Base-by-base conservation (phyloP, 352 stramenopile genomes). In the Globisporangium viniferum region DNA sequence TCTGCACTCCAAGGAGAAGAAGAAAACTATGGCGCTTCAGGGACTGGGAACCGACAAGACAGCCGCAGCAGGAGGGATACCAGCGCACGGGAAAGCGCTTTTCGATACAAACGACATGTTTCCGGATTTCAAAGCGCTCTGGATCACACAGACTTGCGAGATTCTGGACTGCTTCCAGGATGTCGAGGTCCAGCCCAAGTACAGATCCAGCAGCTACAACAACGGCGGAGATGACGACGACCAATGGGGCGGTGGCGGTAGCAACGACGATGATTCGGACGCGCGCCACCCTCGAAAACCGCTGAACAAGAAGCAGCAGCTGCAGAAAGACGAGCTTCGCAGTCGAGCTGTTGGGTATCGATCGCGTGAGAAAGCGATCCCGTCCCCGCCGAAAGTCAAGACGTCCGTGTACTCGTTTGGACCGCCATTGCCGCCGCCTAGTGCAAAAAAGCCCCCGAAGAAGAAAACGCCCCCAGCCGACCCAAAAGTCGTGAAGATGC, bases 311-410 rank as follows among this genome's bases (percentile, higher is more conserved):
- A 73, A 86, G 24, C 72, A 90, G 31, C 87, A 94, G 48, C 79
- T 81, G 12, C 75, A 88, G 36, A 86, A 82, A 56, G 87, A 94
- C 36, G 84, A 92, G 65, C 67, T 89, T 2, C 75, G 87, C 56
- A 92, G 82, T 64, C 79, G 77, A n/a, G 78, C 79, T 5, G 65
- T 91, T 27, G 79, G 72, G 0, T 86, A 86, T 58, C 80, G 83
- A 22, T 90, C 85, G 2, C 78, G 85, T 59, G 73, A 64, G 15
- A 93, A 93, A 63, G 82, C 81, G 7, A 75, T 81, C 2, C 80
- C 81, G 1, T 91, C 82, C 0, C 82, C 82, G 9, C 64, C 69
- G 0, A 86, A 82, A 56, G 7, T 72, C 3, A 91, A 89, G 60
- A 69, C 66, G 1, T 91, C 84, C 0, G 73, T 73, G 10, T 92